Evolutionary conservation across 2,329 filamentous ascomycete genomes (phyloP).

Genomic region (Fusarium staphyleae): DNA sequence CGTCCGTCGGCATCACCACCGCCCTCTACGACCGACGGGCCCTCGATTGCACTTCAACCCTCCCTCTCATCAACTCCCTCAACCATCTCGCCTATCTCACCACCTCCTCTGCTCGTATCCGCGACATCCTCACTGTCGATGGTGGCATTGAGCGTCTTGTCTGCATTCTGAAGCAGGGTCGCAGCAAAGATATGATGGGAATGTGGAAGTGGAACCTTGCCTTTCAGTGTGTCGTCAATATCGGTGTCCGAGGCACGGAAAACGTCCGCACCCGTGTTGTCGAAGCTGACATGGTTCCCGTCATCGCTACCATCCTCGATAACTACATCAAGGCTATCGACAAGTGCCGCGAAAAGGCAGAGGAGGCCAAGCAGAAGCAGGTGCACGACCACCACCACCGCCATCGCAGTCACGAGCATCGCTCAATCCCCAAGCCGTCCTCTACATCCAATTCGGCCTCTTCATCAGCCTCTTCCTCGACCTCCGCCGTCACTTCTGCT

Average conservation of each 20-base stretch:
- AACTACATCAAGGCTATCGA: conserved; percentile 98
- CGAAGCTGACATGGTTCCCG: conserved; percentile 98
- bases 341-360: conserved; percentile 84
- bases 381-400: conserved; percentile 60
- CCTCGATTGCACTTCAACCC: conserved; percentile 96
- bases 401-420: conserved; percentile 58
- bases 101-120: conserved; percentile 94
- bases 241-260: conserved; percentile 94
- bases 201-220: conserved; percentile 99
- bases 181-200: conserved; percentile 98
- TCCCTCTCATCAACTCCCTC: conserved; percentile 97
- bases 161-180: conserved; percentile 96
- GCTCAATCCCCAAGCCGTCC: conserved; percentile 55
- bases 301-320: conserved; percentile 96
- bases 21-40: conserved; percentile 97
- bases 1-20: conserved; percentile 97
- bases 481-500: conserved; percentile 22
- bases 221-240: conserved; percentile 99
- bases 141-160: conserved; percentile 95
- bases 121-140: conserved; percentile 98
- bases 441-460: conserved; percentile 42
- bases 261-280: conserved; percentile 93
- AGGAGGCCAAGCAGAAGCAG: conserved; percentile 79
- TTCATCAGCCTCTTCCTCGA: conserved; percentile 48
- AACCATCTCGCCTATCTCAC: conserved; percentile 99